phyloP scores from a whole-genome alignment of 2,329 filamentous ascomycete species.

The Curvularia lunata region DNA sequence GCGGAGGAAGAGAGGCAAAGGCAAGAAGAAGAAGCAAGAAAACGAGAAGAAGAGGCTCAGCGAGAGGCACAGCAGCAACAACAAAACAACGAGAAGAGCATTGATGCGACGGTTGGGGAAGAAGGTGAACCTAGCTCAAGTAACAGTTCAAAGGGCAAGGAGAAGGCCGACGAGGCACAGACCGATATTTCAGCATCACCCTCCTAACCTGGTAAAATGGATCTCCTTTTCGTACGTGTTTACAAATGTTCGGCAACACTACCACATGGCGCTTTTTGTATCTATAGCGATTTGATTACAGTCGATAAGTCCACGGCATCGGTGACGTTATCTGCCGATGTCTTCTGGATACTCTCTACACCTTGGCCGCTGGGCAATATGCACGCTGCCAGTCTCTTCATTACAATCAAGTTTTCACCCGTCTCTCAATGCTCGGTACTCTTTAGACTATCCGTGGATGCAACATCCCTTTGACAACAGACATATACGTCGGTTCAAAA shows the following conservation, averaged over 20 bases:
- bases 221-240: background rate
- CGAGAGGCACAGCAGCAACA: conserved; percentile 3
- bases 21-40: conserved; percentile 23
- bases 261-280: background rate
- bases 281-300: background rate
- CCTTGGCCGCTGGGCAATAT: background rate
- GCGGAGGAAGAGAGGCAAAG: conserved; percentile 31
- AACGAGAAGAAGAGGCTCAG: conserved; percentile 17
- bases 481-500: background rate
- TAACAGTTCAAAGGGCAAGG: conserved; percentile 28
- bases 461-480: background rate
- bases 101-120: conserved; percentile 18
- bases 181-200: background rate
- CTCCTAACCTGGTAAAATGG: background rate
- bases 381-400: background rate
- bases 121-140: background rate
- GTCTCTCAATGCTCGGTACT: background rate
- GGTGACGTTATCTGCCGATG: background rate
- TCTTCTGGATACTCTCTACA: background rate
- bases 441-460: background rate
- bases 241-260: background rate
- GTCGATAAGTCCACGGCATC: background rate
- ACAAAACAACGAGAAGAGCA: conserved; percentile 9
- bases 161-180: conserved; percentile 17
- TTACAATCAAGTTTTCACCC: background rate